Percentiles rank a stretch among this genome's conserved stretches.
These are phyloP conservation scores for Sporisorium sorghi DNA, from an alignment of 1,284 basidiomycete species.

Conservation along the genomic window DNA sequence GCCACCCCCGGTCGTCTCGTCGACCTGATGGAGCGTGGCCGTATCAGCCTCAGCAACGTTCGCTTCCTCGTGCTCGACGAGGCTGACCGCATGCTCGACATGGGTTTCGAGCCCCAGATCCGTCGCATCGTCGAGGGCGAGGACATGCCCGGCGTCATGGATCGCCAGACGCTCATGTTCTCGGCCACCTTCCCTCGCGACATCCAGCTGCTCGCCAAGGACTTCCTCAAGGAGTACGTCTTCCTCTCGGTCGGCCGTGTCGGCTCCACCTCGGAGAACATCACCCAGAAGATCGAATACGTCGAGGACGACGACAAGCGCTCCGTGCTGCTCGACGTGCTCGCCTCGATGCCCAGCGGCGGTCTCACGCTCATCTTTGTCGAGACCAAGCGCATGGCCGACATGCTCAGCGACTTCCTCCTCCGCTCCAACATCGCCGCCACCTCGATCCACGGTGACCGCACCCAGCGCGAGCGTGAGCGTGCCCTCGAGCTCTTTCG, in stretches of 20 bases:
- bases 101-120: conserved; percentile 99
- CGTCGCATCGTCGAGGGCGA: conserved; percentile 96
- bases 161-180: conserved; percentile 99
- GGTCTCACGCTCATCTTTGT: conserved; percentile 97
- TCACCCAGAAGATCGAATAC: conserved; percentile 97
- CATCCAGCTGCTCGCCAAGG: conserved; percentile 95
- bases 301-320: conserved; percentile 98
- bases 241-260: conserved; percentile 99
- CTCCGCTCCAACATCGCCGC: conserved; percentile 83
- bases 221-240: conserved; percentile 86
- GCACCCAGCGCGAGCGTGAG: conserved; percentile 97
- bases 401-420: conserved; percentile 96
- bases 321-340: conserved; percentile 92
- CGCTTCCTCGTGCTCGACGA: conserved; percentile 98
- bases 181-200: conserved; percentile 99
- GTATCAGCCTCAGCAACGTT: conserved; percentile 95
- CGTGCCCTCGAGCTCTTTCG: conserved; percentile 94
- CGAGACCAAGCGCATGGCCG: conserved; percentile 99
- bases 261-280: conserved; percentile 98
- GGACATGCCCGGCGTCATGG: conserved; percentile 92
- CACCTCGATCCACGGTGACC: conserved; percentile 98
- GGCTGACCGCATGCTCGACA: conserved; percentile 99
- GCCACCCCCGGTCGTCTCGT: conserved; percentile 99
- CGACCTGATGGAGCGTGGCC: conserved; percentile 96
- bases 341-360: conserved; percentile 79